Base-by-base conservation (phyloP, 805 yeast species). In the Cyberlindnera mycetangii region DNA sequence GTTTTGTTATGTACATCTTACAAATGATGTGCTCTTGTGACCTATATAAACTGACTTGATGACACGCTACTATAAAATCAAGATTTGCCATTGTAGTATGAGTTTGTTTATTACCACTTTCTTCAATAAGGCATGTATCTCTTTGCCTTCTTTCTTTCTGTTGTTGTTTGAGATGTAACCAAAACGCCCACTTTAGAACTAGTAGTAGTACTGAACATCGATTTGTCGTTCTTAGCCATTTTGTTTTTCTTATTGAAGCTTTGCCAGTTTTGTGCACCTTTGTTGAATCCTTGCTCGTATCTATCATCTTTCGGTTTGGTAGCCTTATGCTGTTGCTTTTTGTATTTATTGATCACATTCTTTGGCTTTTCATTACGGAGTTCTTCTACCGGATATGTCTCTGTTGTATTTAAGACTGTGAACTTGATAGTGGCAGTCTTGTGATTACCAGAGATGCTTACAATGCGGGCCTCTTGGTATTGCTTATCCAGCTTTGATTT, bases 221-320 rank as follows among this genome's bases (percentile, higher is more conserved):
- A 37, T 36, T 41, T 25, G 14, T 21, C 27, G 7, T 41, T 42
- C 32, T 32, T 47, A 1, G 17, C 17, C 32, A 38, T 32, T 27
- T 47, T 53, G 21, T 34, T 42, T 45, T 53, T 53, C 32, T 51
- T 53, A 12, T n/a, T 46, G 27, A 54, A 54, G 17, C 24, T 47
- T 33, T 51, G 44, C 59, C 59, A 54, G 34, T 44, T 51, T 27
- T 48, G 41, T 6, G 47, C 57, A 43, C 46, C 43, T 21, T 46
- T 49, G 33, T 46, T 39, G 10, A 54, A 21, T 7, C 16, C 39
- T 24, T 45, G 25, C n/a, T 47, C 54, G 16, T 51, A 44, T 24
- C 41, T 38, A 16, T 41, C 43, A 12, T 38, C 42, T 30, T 47
- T 42, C 5, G 42, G 39, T 12, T 30, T 37, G 1, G 40, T 24